Conservation (phyloP, 106 monocot species). For the Vanilla planifolia region DNA sequence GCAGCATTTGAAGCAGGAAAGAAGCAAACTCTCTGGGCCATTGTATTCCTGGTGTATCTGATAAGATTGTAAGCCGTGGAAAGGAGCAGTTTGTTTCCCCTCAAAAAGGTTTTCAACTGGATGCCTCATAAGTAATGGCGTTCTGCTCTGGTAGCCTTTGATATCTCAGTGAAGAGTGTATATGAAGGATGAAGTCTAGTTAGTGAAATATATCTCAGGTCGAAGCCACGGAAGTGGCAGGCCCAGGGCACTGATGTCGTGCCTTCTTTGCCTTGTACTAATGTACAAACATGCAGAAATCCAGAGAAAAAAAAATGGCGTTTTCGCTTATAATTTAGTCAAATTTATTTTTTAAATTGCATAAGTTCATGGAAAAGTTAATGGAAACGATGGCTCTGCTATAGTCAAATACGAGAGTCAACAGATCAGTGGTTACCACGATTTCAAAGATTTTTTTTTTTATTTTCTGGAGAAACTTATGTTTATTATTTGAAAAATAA, state of each 20-base stretch:
- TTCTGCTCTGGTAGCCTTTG: conserved; percentile 7
- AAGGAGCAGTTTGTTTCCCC: conserved; percentile 10
- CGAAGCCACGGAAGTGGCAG: conserved; percentile 70
- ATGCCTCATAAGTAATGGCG: neutral
- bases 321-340: too few species aligned
- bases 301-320: neutral
- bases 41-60: conserved; percentile 8
- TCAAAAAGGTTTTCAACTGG: neutral
- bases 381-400: too few species aligned
- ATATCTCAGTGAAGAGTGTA: conserved; percentile 11
- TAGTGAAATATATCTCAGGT: conserved; percentile 23
- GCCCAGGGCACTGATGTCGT: conserved; percentile 18
- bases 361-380: too few species aligned
- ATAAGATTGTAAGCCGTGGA: conserved; percentile 6
- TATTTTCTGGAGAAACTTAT: too few species aligned
- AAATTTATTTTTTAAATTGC: too few species aligned
- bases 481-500: too few species aligned
- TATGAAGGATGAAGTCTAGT: conserved; percentile 13
- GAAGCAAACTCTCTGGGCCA: conserved; percentile 8
- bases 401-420: too few species aligned
- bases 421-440: too few species aligned
- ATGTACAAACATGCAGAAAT: neutral
- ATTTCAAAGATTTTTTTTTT: too few species aligned
- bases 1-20: conserved; percentile 18
- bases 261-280: neutral